phyloP scores from a whole-genome alignment of 106 monocot genomes.

The Ottelia alismoides region DNA sequence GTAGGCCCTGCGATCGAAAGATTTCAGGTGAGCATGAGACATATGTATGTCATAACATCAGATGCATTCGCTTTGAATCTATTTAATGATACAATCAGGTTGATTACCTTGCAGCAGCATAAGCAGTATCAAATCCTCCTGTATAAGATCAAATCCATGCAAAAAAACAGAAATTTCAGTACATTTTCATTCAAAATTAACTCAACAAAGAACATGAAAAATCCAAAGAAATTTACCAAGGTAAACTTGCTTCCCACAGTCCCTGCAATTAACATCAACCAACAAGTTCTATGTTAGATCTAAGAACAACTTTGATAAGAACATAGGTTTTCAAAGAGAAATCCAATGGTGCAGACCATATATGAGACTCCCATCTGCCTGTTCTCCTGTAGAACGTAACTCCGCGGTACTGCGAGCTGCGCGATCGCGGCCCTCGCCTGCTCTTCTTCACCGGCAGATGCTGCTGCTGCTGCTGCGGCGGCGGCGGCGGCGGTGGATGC shows the following conservation, averaged over 20 bases:
- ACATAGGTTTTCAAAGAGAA: background rate
- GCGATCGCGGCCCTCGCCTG: slow-evolving; percentile 76
- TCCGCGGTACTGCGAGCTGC: slow-evolving; percentile 93
- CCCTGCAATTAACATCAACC: slow-evolving; percentile 34
- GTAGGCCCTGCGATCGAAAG: slow-evolving; percentile 8
- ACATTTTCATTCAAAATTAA: too few relatives aligned
- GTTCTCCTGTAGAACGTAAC: slow-evolving; percentile 96
- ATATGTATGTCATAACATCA: background rate
- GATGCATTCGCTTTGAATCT: too few relatives aligned
- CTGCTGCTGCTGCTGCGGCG: slow-evolving; percentile 16
- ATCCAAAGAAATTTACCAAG: slow-evolving; percentile 42
- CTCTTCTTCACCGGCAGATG: slow-evolving; percentile 67
- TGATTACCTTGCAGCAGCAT: slow-evolving; percentile 49
- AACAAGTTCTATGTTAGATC: background rate
- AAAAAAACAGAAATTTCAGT: too few relatives aligned
- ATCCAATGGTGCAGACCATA: slow-evolving; percentile 42
- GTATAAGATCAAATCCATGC: slow-evolving; percentile 9
- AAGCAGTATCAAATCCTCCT: slow-evolving; percentile 87
- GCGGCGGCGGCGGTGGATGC: too few relatives aligned
- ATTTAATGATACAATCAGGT: background rate
- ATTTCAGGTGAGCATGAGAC: background rate
- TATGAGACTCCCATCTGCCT: slow-evolving; percentile 98
- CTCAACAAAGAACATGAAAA: background rate
- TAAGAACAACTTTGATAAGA: background rate
- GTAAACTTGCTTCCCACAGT: slow-evolving; percentile 85